Conservation (phyloP, 495 filamentous ascomycete species). For the Tuber microsphaerosporum region DNA sequence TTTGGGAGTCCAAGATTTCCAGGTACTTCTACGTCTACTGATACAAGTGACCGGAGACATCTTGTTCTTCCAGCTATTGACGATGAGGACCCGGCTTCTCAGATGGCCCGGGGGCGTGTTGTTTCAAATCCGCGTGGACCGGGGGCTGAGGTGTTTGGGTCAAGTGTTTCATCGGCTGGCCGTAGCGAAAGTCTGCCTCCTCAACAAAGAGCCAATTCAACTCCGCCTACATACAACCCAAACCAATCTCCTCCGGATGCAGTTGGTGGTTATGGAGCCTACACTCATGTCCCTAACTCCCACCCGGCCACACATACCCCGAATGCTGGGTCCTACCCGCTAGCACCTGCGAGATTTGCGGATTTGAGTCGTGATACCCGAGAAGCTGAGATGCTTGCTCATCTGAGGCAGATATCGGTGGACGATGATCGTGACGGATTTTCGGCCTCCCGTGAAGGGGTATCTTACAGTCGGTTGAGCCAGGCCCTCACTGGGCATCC, state of each 20-base stretch:
- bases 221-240: slow-evolving; percentile 37
- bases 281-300: slow-evolving; percentile 37
- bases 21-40: slow-evolving; percentile 4
- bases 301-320: slow-evolving; percentile 29
- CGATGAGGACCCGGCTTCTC: slow-evolving; percentile 29
- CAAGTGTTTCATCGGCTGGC: slow-evolving; percentile 36
- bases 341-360: slow-evolving; percentile 38
- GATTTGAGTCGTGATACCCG: slow-evolving; percentile 44
- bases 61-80: slow-evolving; percentile 35
- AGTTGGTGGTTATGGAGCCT: slow-evolving; percentile 36
- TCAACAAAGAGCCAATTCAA: slow-evolving; percentile 39
- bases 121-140: slow-evolving; percentile 37
- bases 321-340: slow-evolving; percentile 24
- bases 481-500: slow-evolving; percentile 20
- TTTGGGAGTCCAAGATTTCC: slow-evolving; percentile 27
- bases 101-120: slow-evolving; percentile 38
- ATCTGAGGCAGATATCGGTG: slow-evolving; percentile 34
- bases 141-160: slow-evolving; percentile 31
- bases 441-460: slow-evolving; percentile 9
- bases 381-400: slow-evolving; percentile 42
- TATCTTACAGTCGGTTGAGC: slow-evolving; percentile 11
- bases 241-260: slow-evolving; percentile 35
- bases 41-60: slow-evolving; percentile 25
- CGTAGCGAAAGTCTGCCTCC: slow-evolving; percentile 40
- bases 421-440: slow-evolving; percentile 39